phyloP scores from a whole-genome alignment of 805 yeast genomes.

The Sporopachydermia lactativora region DNA sequence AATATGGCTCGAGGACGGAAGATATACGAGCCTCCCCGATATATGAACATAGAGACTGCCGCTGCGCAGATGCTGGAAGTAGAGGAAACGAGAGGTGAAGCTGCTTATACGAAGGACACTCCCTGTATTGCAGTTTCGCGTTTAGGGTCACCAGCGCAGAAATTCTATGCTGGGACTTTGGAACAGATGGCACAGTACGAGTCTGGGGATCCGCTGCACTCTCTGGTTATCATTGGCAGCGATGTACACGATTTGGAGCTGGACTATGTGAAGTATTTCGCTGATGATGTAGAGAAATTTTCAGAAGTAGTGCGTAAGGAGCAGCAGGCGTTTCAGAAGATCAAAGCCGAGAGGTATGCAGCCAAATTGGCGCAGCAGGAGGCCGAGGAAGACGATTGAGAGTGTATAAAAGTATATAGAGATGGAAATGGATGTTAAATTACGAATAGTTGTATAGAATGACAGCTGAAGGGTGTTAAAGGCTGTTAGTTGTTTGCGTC shows the following conservation, averaged over 20 bases:
- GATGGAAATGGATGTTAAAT: too few relatives aligned
- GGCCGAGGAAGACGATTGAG: neutral
- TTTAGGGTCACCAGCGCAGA: constrained; percentile 75
- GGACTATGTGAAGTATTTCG: constrained; percentile 70
- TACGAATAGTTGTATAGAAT: too few relatives aligned
- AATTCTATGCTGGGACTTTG: constrained; percentile 74
- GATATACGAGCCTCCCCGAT: constrained; percentile 93
- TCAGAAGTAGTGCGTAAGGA: constrained; percentile 30
- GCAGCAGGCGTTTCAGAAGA: neutral
- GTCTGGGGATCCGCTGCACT: constrained; percentile 89
- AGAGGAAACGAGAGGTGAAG: constrained; percentile 61
- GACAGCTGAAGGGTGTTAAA: too few relatives aligned
- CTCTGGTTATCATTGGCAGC: constrained; percentile 81
- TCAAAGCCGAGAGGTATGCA: neutral
- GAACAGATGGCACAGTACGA: constrained; percentile 68
- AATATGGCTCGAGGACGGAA: constrained; percentile 86
- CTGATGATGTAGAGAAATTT: constrained; percentile 42
- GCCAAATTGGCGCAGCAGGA: neutral
- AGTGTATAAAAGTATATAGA: too few relatives aligned
- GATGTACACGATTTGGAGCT: constrained; percentile 88
- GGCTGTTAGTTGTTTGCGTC: too few relatives aligned
- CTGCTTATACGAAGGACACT: constrained; percentile 73
- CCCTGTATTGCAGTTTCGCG: constrained; percentile 93
- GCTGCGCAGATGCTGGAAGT: constrained; percentile 79
- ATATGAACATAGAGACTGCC: constrained; percentile 85